A percentile compares a stretch with the other conserved stretches of the same genome.
Evolutionary conservation across 306 rosid genomes (phyloP).

Genomic region (Malus asiatica): DNA sequence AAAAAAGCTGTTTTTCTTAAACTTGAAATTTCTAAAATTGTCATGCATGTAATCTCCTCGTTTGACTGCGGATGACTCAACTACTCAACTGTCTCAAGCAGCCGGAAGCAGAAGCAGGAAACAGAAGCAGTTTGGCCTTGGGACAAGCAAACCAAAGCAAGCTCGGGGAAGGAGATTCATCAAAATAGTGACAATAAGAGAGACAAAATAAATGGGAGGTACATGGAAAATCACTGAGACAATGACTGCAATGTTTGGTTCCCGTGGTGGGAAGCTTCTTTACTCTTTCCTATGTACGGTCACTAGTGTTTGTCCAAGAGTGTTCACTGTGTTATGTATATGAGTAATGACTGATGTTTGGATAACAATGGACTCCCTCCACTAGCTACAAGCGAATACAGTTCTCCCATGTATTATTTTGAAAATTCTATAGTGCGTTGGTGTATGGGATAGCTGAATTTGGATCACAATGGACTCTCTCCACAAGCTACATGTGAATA

Average conservation of each 20-base stretch:
- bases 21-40: slow-evolving; percentile 21
- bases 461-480: too few species aligned
- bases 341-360: not conserved
- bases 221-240: slow-evolving; percentile 13
- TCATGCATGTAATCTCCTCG: slow-evolving; percentile 9
- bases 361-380: not conserved
- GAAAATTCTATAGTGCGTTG: not conserved
- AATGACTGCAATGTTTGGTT: slow-evolving; percentile 45
- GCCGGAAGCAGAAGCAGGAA: not conserved
- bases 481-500: too few species aligned
- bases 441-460: too few species aligned
- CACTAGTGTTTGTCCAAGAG: not conserved
- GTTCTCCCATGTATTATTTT: not conserved
- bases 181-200: not conserved
- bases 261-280: slow-evolving; percentile 75
- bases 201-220: not conserved
- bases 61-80: slow-evolving; percentile 14
- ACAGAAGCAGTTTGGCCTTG: not conserved
- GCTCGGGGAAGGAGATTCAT: slow-evolving; percentile 1
- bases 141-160: slow-evolving; percentile 24
- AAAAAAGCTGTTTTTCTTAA: slow-evolving; percentile 3
- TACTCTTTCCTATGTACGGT: slow-evolving; percentile 55
- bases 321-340: not conserved
- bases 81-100: slow-evolving; percentile 3
- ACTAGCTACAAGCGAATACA: not conserved